Evolutionary conservation across 306 rosid species (phyloP).

Genomic region (Notholithocarpus densiflorus): DNA sequence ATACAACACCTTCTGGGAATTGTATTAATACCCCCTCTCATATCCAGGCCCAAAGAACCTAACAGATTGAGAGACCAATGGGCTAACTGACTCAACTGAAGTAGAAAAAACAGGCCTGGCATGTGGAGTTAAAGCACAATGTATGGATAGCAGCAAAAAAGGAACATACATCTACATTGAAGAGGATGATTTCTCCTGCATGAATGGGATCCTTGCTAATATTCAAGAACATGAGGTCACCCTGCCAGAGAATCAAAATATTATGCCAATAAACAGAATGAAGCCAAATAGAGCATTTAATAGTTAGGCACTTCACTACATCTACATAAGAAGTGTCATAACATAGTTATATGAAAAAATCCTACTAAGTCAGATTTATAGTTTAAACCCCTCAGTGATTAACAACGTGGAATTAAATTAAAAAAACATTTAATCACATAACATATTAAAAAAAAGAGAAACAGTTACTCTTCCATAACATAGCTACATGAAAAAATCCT

Average conservation of each 20-base stretch:
- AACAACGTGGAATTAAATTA: too few relatives aligned
- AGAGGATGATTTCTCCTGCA: slow-evolving; percentile 72
- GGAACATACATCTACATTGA: slow-evolving; percentile 44
- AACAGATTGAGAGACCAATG: too few relatives aligned
- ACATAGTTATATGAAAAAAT: too few relatives aligned
- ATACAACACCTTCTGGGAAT: neutral
- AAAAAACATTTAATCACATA: too few relatives aligned
- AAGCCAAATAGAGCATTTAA: neutral
- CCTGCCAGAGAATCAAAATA: slow-evolving; percentile 36
- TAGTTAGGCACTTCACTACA: neutral
- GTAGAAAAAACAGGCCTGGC: neutral
- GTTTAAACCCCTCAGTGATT: too few relatives aligned
- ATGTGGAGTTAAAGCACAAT: neutral
- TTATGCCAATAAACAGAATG: slow-evolving; percentile 4
- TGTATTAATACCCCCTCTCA: neutral
- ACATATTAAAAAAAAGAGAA: too few relatives aligned
- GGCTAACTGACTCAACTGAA: neutral
- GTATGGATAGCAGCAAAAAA: neutral
- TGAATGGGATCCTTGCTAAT: slow-evolving; percentile 65
- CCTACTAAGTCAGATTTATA: too few relatives aligned
- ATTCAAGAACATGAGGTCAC: slow-evolving; percentile 64
- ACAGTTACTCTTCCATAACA: too few relatives aligned
- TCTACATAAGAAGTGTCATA: neutral
- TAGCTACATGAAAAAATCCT: too few relatives aligned
- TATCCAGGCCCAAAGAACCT: too few relatives aligned